A percentile compares a stretch with the other conserved stretches of the same genome.
Evolutionary conservation across 495 filamentous ascomycete species (phyloP).

Genomic region (Annulohypoxylon bovei): DNA sequence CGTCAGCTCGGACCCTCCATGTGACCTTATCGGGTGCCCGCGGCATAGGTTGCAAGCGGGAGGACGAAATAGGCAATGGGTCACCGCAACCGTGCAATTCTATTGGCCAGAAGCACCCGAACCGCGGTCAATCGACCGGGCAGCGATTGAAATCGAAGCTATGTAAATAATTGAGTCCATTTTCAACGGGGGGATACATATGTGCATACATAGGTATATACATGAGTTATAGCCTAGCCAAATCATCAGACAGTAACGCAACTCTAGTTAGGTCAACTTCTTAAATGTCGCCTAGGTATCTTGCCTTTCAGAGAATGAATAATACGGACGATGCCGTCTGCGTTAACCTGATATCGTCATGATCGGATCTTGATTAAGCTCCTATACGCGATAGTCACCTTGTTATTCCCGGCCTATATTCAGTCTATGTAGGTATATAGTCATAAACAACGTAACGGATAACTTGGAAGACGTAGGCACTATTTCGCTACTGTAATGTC

Average conservation of each 20-base stretch:
- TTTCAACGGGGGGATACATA: background rate
- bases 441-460: background rate
- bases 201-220: background rate
- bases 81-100: background rate
- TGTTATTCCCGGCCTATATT: too few relatives aligned
- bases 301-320: too few relatives aligned
- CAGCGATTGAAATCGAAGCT: background rate
- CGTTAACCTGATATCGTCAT: background rate
- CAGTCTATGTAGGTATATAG: too few relatives aligned
- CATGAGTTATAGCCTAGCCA: too few relatives aligned
- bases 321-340: too few relatives aligned
- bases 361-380: background rate
- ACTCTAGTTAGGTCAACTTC: too few relatives aligned
- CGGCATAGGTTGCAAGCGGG: conserved; percentile 20
- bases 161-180: background rate
- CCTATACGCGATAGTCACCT: background rate
- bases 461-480: background rate
- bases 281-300: too few relatives aligned
- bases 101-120: conserved; percentile 14
- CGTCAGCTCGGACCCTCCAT: conserved; percentile 16
- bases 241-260: too few relatives aligned
- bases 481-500: background rate
- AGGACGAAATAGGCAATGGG: conserved; percentile 26
- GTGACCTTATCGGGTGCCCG: conserved; percentile 14
- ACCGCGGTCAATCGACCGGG: background rate